Conservation (phyloP, 257 asterid genomes). For the Handroanthus guayacan region DNA sequence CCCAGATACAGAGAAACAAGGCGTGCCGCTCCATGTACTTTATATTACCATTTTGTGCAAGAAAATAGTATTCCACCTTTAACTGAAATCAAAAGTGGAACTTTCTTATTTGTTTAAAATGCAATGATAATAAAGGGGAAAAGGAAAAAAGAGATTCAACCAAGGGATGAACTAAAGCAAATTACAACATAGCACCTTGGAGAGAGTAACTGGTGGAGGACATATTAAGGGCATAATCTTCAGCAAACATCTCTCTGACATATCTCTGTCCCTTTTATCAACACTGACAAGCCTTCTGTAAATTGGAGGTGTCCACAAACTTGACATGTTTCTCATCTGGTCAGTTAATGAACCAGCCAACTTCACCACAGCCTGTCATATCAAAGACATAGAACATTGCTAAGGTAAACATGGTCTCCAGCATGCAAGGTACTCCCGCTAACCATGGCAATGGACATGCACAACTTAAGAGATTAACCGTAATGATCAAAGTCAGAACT, state of each 20-base stretch:
- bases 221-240: constrained; percentile 60
- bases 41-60: constrained; percentile 28
- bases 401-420: constrained; percentile 26
- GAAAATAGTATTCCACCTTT: constrained; percentile 18
- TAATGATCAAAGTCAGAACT: not conserved
- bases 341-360: constrained; percentile 56
- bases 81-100: not conserved
- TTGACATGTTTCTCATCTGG: constrained; percentile 65
- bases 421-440: constrained; percentile 14
- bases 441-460: constrained; percentile 15
- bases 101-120: not conserved
- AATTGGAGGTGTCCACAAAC: constrained; percentile 76
- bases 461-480: constrained; percentile 6
- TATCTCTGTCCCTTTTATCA: constrained; percentile 82
- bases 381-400: constrained; percentile 23
- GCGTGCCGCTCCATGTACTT: not conserved
- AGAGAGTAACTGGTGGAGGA: constrained; percentile 65
- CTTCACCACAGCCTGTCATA: constrained; percentile 73
- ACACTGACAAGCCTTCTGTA: constrained; percentile 81
- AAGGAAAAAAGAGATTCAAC: not conserved
- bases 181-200: constrained; percentile 57
- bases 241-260: constrained; percentile 80
- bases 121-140: not conserved
- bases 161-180: constrained; percentile 14
- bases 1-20: constrained; percentile 27